phyloP scores from a whole-genome alignment of 1,284 basidiomycete genomes.

The Thelephora terrestris region DNA sequence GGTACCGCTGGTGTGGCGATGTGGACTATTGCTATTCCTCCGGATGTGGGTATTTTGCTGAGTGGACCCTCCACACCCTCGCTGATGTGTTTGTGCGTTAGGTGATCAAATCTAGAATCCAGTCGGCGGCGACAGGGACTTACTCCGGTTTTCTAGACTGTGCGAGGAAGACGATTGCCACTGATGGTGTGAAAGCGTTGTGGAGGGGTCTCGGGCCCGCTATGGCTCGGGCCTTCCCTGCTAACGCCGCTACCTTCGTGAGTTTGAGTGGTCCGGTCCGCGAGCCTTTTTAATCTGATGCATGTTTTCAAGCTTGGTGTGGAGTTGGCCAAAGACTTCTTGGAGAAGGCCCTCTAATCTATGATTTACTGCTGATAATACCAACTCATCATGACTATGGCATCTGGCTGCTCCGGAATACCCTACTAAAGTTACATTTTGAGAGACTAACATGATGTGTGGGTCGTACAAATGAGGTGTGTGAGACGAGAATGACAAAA shows the following conservation, averaged over 20 bases:
- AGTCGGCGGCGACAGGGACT: constrained; percentile 94
- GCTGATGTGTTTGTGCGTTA: constrained; percentile 23
- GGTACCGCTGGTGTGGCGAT: constrained; percentile 95
- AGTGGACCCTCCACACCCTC: not conserved
- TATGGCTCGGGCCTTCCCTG: constrained; percentile 74
- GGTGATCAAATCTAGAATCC: constrained; percentile 94
- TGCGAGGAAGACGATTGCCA: constrained; percentile 84
- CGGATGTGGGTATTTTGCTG: constrained; percentile 59
- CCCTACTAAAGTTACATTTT: no score
- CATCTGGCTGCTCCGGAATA: no score
- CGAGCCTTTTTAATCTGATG: constrained; percentile 6
- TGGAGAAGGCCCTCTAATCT: constrained; percentile 53
- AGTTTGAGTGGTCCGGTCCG: constrained; percentile 25
- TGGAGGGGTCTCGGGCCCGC: constrained; percentile 98
- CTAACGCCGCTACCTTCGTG: constrained; percentile 93
- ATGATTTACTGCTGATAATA: not conserved
- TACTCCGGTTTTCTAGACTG: constrained; percentile 95
- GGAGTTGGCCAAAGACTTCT: constrained; percentile 63
- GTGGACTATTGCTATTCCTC: constrained; percentile 94
- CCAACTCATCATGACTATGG: not conserved
- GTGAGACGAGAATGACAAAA: no score
- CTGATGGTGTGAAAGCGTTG: constrained; percentile 80
- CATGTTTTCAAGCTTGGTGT: constrained; percentile 56
- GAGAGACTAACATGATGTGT: no score
- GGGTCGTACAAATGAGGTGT: no score